Base-by-base conservation (phyloP, 2,329 filamentous ascomycete species). In the Huntiella decipiens region DNA sequence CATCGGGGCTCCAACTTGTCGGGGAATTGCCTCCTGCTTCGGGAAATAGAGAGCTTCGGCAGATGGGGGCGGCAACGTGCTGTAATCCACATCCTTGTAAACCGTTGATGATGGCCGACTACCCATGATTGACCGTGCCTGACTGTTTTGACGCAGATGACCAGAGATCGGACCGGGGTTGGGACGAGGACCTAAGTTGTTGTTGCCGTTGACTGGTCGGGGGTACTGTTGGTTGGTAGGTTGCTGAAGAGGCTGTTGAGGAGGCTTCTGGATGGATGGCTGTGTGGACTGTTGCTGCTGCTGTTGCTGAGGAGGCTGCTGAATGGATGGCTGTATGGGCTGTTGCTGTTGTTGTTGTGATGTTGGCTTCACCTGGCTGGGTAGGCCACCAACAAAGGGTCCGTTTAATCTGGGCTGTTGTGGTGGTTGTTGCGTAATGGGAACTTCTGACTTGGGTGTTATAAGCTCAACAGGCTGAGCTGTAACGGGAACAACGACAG, bases 11-110 rank as follows among this genome's bases (percentile, higher is more conserved):
- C 4, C 61, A 55, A 2, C 56, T 15, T 28, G n/a, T 4, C 41
- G 17, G 8, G 28, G 13, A 31, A 16, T 12, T 4, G 31, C 10
- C 5, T 12, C 15, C 22, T 46, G 44, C 10, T 35, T 46, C 15
- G 64, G 64, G 49, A 66, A 66, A 50, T 59, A 59, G 15, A 57
- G 48, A 3, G 62, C 61, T 45, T 53, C 55, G 1, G 60, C 56
- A 37, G 66, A 58, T 6, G 61, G 54, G 5, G 61, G 54, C 19
- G 54, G 54, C 36, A 56, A 45, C 12, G 57, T 53, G 43, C 57
- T 45, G 7, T 49, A 44, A 38, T 49, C 61, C 58, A 64, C 62
- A 49, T 66, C 63, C 2, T 61, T 58, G 49, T 66, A 66, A 15
- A 64, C 63, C 61, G 51, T 63, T 58, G 34, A 61, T 55, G 32